A percentile compares a stretch with the other conserved stretches of the same genome.
phyloP scores from a whole-genome alignment of 2,329 filamentous ascomycete species.

The Penicillium sp. region DNA sequence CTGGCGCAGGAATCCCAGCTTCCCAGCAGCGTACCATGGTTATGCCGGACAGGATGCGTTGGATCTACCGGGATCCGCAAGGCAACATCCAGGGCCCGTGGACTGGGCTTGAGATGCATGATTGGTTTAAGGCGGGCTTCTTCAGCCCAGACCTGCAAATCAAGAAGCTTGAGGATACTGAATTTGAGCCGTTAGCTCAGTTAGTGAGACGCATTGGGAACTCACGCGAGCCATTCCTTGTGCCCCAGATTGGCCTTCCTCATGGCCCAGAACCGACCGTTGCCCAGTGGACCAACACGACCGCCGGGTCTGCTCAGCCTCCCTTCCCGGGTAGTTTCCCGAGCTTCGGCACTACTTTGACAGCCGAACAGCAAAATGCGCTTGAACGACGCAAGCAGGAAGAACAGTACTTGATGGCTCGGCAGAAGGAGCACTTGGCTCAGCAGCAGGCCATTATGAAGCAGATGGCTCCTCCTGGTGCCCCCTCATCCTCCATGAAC shows the following conservation, averaged over 20 bases:
- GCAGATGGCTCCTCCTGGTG: constrained; percentile 65
- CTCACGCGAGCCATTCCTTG: constrained; percentile 93
- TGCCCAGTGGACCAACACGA: constrained; percentile 51
- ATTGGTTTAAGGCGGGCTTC: constrained; percentile 99
- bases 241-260: constrained; percentile 92
- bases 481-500: constrained; percentile 51
- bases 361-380: constrained; percentile 96
- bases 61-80: constrained; percentile 96
- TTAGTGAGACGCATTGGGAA: constrained; percentile 95
- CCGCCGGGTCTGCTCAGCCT: constrained; percentile 67
- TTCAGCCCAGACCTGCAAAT: constrained; percentile 93
- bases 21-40: constrained; percentile 85
- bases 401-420: constrained; percentile 94
- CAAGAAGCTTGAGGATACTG: constrained; percentile 87
- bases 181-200: constrained; percentile 93
- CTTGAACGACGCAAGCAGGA: constrained; percentile 95
- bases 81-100: constrained; percentile 91
- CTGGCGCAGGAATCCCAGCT: constrained; percentile 61
- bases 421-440: constrained; percentile 88
- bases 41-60: constrained; percentile 98
- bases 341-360: constrained; percentile 88
- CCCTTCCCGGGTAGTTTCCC: constrained; percentile 93
- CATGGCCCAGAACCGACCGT: constrained; percentile 69
- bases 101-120: constrained; percentile 97
- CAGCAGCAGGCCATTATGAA: constrained; percentile 78